These are phyloP conservation scores for Phytophthora quininea DNA, from an alignment of 352 stramenopile species.

Conservation along the genomic window DNA sequence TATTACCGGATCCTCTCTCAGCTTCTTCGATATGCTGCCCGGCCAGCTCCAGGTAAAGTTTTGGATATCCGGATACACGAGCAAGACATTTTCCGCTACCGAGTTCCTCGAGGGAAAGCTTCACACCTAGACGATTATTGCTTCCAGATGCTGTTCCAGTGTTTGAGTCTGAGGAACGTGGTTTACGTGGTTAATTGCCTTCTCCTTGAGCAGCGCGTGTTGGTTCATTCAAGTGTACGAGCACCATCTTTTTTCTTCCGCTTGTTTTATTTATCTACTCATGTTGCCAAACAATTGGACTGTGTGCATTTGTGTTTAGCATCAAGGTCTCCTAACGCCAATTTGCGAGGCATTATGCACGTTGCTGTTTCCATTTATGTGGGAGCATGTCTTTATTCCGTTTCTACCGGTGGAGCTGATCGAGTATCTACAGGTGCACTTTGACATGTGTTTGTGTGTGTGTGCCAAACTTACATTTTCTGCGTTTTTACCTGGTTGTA, in stretches of 20 bases:
- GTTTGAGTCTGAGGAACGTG: slow-evolving; percentile 80
- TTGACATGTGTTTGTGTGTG: not conserved
- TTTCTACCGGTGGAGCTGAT: slow-evolving; percentile 84
- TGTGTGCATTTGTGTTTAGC: slow-evolving; percentile 31
- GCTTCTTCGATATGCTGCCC: slow-evolving; percentile 36
- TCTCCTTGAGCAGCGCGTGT: slow-evolving; percentile 81
- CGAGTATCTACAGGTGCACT: slow-evolving; percentile 76
- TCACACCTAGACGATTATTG: slow-evolving; percentile 76
- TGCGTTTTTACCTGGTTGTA: not conserved
- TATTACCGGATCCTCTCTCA: slow-evolving; percentile 33
- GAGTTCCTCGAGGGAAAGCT: slow-evolving; percentile 66
- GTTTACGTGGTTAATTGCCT: slow-evolving; percentile 84
- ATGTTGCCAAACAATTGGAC: slow-evolving; percentile 1
- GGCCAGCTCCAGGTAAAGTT: slow-evolving; percentile 36
- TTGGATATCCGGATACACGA: slow-evolving; percentile 47
- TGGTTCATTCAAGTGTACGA: slow-evolving; percentile 81
- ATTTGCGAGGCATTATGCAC: slow-evolving; percentile 79
- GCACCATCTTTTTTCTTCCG: not conserved
- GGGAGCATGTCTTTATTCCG: slow-evolving; percentile 89
- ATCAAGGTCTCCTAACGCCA: slow-evolving; percentile 71
- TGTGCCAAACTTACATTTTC: not conserved
- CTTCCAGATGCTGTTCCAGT: slow-evolving; percentile 85
- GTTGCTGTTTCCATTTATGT: slow-evolving; percentile 85
- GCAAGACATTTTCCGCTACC: slow-evolving; percentile 58
- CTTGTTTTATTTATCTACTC: not conserved